Conservation (phyloP, 2,329 filamentous ascomycete species). For the Ustulina deusta region DNA sequence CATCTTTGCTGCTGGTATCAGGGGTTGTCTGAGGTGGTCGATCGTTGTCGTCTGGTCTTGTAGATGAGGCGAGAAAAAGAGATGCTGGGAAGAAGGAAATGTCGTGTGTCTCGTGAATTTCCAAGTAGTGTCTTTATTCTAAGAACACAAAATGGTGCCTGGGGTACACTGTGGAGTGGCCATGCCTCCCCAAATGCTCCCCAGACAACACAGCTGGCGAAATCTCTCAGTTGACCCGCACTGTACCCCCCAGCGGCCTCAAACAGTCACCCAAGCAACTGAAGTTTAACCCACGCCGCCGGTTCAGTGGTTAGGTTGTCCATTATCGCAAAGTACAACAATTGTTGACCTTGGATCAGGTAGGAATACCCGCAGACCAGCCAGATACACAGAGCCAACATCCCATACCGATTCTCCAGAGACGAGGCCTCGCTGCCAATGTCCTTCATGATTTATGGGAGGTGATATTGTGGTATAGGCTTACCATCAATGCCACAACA, state of each 20-base stretch:
- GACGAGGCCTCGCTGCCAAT: too few relatives aligned
- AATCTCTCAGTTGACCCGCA: neutral
- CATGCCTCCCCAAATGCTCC: neutral
- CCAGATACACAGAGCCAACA: neutral
- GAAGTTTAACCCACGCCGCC: too few relatives aligned
- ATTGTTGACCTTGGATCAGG: neutral
- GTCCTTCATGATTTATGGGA: too few relatives aligned
- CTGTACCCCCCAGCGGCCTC: neutral
- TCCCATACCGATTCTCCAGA: too few relatives aligned
- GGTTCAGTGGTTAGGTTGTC: neutral
- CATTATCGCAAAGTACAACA: neutral
- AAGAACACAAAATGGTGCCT: neutral
- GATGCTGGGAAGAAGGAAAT: neutral
- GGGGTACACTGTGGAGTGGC: neutral
- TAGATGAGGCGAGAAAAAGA: neutral
- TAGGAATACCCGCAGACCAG: neutral
- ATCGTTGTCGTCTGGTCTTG: neutral
- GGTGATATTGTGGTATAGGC: too few relatives aligned
- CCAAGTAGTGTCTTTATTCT: neutral
- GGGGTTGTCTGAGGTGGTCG: neutral
- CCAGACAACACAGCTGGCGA: constrained; percentile 3
- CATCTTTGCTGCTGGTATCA: constrained; percentile 11
- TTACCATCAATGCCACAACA: too few relatives aligned
- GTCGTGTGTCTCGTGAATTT: neutral
- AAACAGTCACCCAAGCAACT: neutral